phyloP scores from a whole-genome alignment of 768 basidiomycete genomes.

The Xerocomus brunneocitrinus region DNA sequence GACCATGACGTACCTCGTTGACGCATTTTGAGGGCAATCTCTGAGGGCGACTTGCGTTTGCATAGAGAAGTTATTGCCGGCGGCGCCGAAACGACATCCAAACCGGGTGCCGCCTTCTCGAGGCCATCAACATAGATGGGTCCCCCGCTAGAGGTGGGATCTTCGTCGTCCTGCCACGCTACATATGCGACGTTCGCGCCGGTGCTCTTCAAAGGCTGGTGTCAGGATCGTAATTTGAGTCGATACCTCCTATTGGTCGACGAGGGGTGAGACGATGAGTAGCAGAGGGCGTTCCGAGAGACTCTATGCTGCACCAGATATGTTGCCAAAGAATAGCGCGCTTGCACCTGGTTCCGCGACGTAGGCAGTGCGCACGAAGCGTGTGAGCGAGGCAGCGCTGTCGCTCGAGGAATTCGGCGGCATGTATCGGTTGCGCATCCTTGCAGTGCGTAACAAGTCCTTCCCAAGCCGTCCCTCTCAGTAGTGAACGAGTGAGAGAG shows the following conservation, averaged over 20 bases:
- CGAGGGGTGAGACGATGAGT: conserved; percentile 51
- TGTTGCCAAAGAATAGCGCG: conserved; percentile 68
- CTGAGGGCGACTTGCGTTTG: conserved; percentile 69
- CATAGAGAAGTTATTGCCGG: conserved; percentile 54
- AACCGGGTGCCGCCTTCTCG: conserved; percentile 37
- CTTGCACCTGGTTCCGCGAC: conserved; percentile 77
- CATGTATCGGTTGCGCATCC: conserved; percentile 43
- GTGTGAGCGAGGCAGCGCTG: conserved; percentile 50
- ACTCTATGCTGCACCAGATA: conserved; percentile 57
- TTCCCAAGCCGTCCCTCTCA: conserved; percentile 8
- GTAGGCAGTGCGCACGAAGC: conserved; percentile 54
- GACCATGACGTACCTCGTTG: conserved; percentile 55
- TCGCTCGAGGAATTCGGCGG: conserved; percentile 45
- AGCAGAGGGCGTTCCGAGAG: conserved; percentile 79
- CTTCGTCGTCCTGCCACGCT: conserved; percentile 64
- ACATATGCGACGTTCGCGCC: conserved; percentile 41
- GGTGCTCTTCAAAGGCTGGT: conserved; percentile 70
- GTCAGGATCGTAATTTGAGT: conserved; percentile 61
- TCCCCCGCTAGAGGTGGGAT: conserved; percentile 27
- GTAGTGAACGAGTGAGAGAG: not conserved
- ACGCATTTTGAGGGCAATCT: conserved; percentile 68
- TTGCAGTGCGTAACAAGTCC: conserved; percentile 50
- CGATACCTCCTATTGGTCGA: conserved; percentile 23
- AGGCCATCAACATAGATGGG: conserved; percentile 63
- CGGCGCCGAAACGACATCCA: conserved; percentile 47